Conservation (phyloP, 2,329 filamentous ascomycete species). For the Cryphonectria nitschkei region DNA sequence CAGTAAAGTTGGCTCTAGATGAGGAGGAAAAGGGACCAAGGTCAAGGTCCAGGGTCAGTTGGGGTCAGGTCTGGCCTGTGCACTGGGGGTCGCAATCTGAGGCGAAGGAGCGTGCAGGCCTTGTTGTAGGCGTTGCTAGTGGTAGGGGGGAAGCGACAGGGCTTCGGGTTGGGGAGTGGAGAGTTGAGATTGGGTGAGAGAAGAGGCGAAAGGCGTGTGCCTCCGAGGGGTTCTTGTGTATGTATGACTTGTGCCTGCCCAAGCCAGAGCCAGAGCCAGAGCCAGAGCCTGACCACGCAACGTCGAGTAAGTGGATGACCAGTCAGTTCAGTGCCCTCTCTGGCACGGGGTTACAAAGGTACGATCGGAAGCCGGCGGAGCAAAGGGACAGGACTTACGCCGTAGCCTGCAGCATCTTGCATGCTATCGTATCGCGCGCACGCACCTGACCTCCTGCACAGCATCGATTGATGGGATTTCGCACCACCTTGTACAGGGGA, state of each 20-base stretch:
- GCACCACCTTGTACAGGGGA: background rate
- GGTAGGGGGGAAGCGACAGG: background rate
- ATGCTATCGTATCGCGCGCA: background rate
- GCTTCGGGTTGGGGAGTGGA: background rate
- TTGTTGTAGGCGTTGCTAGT: background rate
- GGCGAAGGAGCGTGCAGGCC: conserved; percentile 13
- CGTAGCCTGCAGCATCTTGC: background rate
- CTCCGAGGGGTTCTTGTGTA: background rate
- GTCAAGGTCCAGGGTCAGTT: conserved; percentile 1
- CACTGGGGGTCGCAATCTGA: conserved; percentile 12
- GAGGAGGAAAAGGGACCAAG: conserved; percentile 9
- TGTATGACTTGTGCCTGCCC: too few relatives aligned
- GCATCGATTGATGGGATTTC: conserved; percentile 1
- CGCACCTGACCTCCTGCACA: background rate
- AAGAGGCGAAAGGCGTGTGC: background rate
- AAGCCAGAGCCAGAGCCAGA: conserved; percentile 3
- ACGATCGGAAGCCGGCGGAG: conserved; percentile 11
- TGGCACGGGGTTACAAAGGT: background rate
- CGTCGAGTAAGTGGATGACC: background rate
- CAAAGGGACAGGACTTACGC: background rate
- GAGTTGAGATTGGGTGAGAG: conserved; percentile 6
- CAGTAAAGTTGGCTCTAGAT: background rate
- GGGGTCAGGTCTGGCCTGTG: background rate
- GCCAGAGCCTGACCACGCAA: background rate
- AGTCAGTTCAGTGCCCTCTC: background rate